phyloP scores from a whole-genome alignment of 805 yeast species.

The Yarrowia porcina region DNA sequence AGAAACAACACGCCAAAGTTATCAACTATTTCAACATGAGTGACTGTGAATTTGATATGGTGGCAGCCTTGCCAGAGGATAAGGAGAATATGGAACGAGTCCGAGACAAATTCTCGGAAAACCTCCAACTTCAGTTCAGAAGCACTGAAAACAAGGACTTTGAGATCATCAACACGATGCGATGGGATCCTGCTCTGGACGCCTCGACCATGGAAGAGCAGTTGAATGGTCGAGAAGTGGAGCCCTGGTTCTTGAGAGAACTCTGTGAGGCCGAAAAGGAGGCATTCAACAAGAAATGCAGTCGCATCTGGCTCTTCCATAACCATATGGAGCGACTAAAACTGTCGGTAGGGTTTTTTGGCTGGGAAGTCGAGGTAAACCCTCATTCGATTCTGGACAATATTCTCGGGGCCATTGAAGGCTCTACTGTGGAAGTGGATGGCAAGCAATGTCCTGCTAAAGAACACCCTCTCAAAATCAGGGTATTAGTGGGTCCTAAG shows the following conservation, averaged over 20 bases:
- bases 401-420: neutral
- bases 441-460: neutral
- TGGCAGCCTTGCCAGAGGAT: slow-evolving; percentile 2
- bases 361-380: slow-evolving; percentile 7
- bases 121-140: neutral
- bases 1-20: neutral
- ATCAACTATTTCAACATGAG: neutral
- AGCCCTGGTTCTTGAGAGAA: neutral
- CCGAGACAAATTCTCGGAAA: neutral
- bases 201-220: neutral
- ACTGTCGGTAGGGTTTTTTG: neutral
- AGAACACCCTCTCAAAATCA: neutral
- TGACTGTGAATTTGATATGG: neutral
- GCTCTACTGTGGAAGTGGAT: neutral
- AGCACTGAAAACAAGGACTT: slow-evolving; percentile 10
- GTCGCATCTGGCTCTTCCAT: slow-evolving; percentile 1
- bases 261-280: neutral
- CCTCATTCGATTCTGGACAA: neutral
- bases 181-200: slow-evolving; percentile 4
- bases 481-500: neutral
- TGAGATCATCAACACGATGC: slow-evolving; percentile 23
- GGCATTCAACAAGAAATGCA: neutral
- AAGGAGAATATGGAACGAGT: neutral
- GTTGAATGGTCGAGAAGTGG: neutral
- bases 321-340: slow-evolving; percentile 19